Conservation (phyloP, 163 green algal genomes). For the Smithsoniella earleae region DNA sequence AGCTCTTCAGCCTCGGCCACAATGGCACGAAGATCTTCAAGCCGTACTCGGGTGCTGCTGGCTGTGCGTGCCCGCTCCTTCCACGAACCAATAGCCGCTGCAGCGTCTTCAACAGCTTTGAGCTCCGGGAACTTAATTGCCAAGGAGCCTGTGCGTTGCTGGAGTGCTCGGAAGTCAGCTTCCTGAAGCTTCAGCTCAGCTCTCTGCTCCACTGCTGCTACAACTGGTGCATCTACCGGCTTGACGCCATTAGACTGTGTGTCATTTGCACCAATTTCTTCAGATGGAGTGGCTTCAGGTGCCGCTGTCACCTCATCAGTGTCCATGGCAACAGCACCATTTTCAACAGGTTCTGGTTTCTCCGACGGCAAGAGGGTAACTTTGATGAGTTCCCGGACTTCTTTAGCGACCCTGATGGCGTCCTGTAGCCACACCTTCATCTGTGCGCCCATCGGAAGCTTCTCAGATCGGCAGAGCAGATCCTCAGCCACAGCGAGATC, state of each 20-base stretch:
- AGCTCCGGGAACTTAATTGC: not conserved
- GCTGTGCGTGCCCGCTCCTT: not conserved
- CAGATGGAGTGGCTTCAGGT: no score
- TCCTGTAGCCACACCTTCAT: not conserved
- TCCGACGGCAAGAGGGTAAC: not conserved
- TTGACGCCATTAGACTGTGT: no score
- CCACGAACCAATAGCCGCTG: not conserved
- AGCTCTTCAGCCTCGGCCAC: not conserved
- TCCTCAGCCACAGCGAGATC: conserved; percentile 10
- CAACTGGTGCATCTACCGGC: no score
- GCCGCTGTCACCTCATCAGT: no score
- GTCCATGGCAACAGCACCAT: no score
- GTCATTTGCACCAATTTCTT: no score
- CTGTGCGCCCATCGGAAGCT: not conserved
- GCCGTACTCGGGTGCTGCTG: not conserved
- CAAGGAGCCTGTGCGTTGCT: not conserved
- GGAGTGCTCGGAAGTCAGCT: not conserved
- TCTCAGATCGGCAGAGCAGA: not conserved
- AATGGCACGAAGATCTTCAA: not conserved
- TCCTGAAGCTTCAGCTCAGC: no score
- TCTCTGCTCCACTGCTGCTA: no score
- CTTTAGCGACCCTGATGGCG: not conserved
- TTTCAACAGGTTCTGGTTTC: no score
- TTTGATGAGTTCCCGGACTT: not conserved
- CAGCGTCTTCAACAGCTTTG: not conserved